Base-by-base conservation (phyloP, 2,329 filamentous ascomycete species). In the Hypomyces rosellus region DNA sequence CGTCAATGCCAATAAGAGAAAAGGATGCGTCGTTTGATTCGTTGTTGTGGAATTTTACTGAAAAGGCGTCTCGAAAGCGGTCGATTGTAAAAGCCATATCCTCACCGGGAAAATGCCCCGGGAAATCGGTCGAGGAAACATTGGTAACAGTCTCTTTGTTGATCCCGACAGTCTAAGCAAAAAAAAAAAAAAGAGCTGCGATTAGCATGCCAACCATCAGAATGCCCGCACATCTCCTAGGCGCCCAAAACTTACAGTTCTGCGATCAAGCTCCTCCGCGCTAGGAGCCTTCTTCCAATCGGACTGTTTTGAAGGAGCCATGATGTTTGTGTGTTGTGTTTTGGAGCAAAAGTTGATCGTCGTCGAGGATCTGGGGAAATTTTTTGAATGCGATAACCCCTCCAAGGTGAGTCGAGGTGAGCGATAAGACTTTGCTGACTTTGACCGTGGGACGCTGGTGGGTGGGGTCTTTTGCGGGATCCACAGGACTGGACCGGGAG, bases 91-190 rank as follows among this genome's bases (percentile, higher is more conserved):
- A 96, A 46, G 80, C 77, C 64, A 89, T 79, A 70, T 95, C 87
- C 73, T 97, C 93, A 60, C 88, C 88, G 3, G 89, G 86, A 74
- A 85, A 93, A 69, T 96, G 89, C 58, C 87, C 86, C 14, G 95
- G 95, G 67, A 92, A 96, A 66, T 97, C 92, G 61, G 85, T 95
- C 43, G 90, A 93, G 55, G 85, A 80, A 61, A 92, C 87, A 73
- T 97, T 84, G 59, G 86, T 88, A 63, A 99, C 87, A 18, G 89
- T 96, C 72, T 99, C 93, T 59, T 84, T 76, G 69, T 93, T 89
- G 72, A 99, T 84, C 60, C 85, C 83, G 63, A 99, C 85, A 60
- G 88, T 86, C 88, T 96, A 16, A n/a, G 22, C n/a, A 22, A 11
- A 44, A 34, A 45, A 16, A 15, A 36, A 51, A 48, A 11, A 36